Conservation (phyloP, 108 stramenopile species). For the Cylindrotheca fusiformis region DNA sequence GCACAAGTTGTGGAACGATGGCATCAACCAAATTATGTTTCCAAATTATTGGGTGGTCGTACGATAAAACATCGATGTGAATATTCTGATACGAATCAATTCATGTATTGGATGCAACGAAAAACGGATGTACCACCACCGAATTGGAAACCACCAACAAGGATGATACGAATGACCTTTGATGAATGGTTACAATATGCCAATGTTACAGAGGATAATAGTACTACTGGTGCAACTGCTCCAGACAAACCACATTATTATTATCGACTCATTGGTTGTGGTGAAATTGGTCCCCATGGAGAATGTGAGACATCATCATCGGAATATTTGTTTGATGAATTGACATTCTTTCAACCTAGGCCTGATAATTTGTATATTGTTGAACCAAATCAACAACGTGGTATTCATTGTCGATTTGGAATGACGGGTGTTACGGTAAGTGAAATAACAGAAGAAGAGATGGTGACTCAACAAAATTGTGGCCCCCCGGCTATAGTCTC, state of each 20-base stretch:
- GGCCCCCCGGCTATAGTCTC: too few species aligned
- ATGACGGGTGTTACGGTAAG: constrained; percentile 74
- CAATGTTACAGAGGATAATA: constrained; percentile 53
- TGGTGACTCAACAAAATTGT: too few species aligned
- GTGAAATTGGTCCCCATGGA: constrained; percentile 48
- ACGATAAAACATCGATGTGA: constrained; percentile 62
- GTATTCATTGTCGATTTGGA: constrained; percentile 95
- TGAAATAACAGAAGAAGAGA: not conserved
- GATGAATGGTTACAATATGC: constrained; percentile 82
- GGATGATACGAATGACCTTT: constrained; percentile 79
- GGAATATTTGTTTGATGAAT: constrained; percentile 86
- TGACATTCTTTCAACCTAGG: constrained; percentile 84
- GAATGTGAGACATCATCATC: constrained; percentile 63
- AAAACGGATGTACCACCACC: constrained; percentile 3
- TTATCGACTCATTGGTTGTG: constrained; percentile 88
- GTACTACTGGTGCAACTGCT: constrained; percentile 39
- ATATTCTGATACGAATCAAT: constrained; percentile 86
- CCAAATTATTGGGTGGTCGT: constrained; percentile 61
- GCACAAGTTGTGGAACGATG: constrained; percentile 81
- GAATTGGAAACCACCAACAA: constrained; percentile 76
- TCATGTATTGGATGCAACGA: constrained; percentile 90
- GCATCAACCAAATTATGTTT: constrained; percentile 79
- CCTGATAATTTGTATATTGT: constrained; percentile 23
- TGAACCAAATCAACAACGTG: constrained; percentile 35
- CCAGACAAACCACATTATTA: constrained; percentile 81